Conservation (phyloP, 345 rosid genomes). For the Odontarrhena argentea region DNA sequence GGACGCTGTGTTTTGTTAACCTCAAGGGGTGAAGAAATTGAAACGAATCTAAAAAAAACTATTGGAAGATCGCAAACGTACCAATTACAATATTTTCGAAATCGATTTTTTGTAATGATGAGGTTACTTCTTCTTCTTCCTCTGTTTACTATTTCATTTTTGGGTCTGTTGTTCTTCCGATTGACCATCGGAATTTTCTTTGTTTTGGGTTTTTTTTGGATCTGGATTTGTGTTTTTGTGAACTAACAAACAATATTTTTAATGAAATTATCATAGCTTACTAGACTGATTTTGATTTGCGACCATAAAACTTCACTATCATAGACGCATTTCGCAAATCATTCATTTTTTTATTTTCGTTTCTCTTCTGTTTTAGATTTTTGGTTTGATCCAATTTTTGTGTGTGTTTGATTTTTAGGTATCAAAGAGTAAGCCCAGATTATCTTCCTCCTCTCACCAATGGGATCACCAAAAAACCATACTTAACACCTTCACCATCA, state of each 20-base stretch:
- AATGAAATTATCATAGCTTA: too few species aligned
- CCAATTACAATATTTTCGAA: conserved; percentile 19
- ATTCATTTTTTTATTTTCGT: background rate
- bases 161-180: background rate
- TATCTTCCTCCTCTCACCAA: conserved; percentile 50
- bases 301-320: conserved; percentile 1
- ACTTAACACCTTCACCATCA: conserved; percentile 45
- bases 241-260: too few species aligned
- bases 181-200: background rate
- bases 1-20: conserved; percentile 9
- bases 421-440: conserved; percentile 67
- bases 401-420: conserved; percentile 39
- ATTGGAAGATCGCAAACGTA: conserved; percentile 34
- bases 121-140: conserved; percentile 37
- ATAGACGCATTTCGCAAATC: conserved; percentile 14
- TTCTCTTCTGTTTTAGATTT: background rate
- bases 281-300: background rate
- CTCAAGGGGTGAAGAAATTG: conserved; percentile 3
- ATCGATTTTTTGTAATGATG: conserved; percentile 42
- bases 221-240: background rate
- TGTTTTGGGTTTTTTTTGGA: background rate
- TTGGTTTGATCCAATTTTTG: conserved; percentile 11
- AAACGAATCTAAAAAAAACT: conserved; percentile 26
- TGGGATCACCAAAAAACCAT: conserved; percentile 43
- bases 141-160: conserved; percentile 14